Evolutionary conservation across 1,139 yeast species (phyloP).

Genomic region (Cylindricascospora bacillispora): DNA sequence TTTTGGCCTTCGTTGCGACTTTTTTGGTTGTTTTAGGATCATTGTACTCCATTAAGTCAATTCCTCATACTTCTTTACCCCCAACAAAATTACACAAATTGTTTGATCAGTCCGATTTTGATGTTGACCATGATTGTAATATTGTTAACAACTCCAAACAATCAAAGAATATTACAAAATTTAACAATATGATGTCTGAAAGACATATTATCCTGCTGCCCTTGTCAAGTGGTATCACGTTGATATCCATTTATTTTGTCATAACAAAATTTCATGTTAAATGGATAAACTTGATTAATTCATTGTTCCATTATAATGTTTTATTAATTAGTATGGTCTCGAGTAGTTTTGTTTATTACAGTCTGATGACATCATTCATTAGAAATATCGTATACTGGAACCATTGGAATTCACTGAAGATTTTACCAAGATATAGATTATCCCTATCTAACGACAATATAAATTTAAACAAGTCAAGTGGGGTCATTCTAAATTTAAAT

Average conservation of each 20-base stretch:
- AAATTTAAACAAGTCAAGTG: conserved; percentile 7
- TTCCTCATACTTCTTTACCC: conserved; percentile 19
- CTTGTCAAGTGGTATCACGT: conserved; percentile 7
- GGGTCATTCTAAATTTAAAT: conserved; percentile 10
- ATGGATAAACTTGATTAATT: conserved; percentile 7
- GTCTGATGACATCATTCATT: conserved; percentile 7
- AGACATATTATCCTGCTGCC: conserved; percentile 14
- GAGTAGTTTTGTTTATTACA: conserved; percentile 8
- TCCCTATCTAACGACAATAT: conserved; percentile 15
- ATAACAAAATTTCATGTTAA: conserved; percentile 7
- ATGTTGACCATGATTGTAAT: too few relatives aligned
- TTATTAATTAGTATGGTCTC: conserved; percentile 8
- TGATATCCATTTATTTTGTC: conserved; percentile 10
- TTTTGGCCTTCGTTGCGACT: too few relatives aligned
- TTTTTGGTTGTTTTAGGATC: conserved; percentile 10
- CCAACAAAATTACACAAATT: conserved; percentile 15
- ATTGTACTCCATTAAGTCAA: conserved; percentile 12
- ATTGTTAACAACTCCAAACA: too few relatives aligned
- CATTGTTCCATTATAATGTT: conserved; percentile 7
- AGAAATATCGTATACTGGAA: conserved; percentile 7
- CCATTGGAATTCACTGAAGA: conserved; percentile 6
- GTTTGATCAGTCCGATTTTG: conserved; percentile 18
- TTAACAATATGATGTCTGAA: conserved; percentile 7
- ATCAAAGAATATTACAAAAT: too few relatives aligned
- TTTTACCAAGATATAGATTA: conserved; percentile 13